Percentiles rank a stretch among this genome's conserved stretches.
Evolutionary conservation across 495 filamentous ascomycete genomes (phyloP).

Genomic region (Immersiella caudata): DNA sequence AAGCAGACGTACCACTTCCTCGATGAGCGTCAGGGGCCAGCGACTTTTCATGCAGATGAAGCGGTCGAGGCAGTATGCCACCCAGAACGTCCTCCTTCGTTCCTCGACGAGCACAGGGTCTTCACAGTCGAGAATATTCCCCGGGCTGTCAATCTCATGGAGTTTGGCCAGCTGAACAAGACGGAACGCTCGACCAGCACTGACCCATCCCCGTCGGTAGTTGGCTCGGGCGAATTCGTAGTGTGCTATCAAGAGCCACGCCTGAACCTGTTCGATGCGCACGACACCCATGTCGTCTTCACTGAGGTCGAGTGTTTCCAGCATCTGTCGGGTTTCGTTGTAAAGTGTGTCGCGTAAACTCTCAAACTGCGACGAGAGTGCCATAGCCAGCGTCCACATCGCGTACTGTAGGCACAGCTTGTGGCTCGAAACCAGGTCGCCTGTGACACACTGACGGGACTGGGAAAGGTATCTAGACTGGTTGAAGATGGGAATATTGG

Average conservation of each 20-base stretch:
- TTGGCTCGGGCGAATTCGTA: constrained; percentile 56
- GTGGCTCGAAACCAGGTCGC: constrained; percentile 33
- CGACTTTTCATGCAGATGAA: constrained; percentile 53
- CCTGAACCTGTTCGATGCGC: constrained; percentile 53
- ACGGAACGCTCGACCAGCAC: constrained; percentile 57
- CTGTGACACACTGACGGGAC: constrained; percentile 19
- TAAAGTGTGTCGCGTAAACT: constrained; percentile 51
- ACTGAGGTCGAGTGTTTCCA: constrained; percentile 43
- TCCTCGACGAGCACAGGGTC: constrained; percentile 48
- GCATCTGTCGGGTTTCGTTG: constrained; percentile 50
- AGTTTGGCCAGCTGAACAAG: constrained; percentile 55
- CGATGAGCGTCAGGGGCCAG: constrained; percentile 53
- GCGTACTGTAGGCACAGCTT: constrained; percentile 54
- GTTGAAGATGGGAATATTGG: constrained; percentile 57
- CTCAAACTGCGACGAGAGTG: constrained; percentile 56
- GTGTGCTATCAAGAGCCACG: constrained; percentile 57
- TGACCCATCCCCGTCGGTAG: constrained; percentile 54
- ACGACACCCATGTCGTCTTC: constrained; percentile 31
- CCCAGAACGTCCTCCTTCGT: constrained; percentile 57
- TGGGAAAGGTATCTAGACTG: constrained; percentile 38
- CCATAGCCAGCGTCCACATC: constrained; percentile 59
- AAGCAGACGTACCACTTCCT: constrained; percentile 49
- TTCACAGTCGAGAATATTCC: constrained; percentile 22
- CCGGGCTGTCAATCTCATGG: constrained; percentile 52
- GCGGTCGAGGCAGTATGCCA: constrained; percentile 58